These are phyloP conservation scores for Trapa incisa DNA, from an alignment of 345 rosid genomes.

Conservation along the genomic window DNA sequence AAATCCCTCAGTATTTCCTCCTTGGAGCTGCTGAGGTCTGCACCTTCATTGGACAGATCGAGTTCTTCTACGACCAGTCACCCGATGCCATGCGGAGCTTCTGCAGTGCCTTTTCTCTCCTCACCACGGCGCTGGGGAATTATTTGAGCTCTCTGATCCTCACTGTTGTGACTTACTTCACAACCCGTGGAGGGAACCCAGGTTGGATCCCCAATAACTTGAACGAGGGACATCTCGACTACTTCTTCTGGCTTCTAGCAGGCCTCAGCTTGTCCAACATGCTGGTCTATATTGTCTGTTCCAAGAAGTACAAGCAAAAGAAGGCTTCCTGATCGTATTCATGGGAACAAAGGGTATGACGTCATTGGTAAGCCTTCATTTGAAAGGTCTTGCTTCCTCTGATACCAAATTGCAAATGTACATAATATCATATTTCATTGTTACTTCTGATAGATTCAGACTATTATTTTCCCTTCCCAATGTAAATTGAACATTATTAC, in stretches of 20 bases:
- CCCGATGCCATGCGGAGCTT: constrained; percentile 93
- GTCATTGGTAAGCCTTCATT: neutral
- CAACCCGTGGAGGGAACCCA: constrained; percentile 39
- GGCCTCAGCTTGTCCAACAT: constrained; percentile 61
- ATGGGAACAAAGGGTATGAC: neutral
- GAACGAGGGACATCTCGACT: constrained; percentile 83
- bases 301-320: constrained; percentile 65
- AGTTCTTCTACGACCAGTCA: constrained; percentile 91
- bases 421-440: too few relatives aligned
- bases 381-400: too few relatives aligned
- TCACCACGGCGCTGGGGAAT: constrained; percentile 65
- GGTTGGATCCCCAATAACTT: constrained; percentile 94
- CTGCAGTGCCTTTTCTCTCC: constrained; percentile 65
- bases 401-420: too few relatives aligned
- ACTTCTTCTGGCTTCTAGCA: constrained; percentile 87
- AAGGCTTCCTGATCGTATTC: constrained; percentile 19
- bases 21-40: constrained; percentile 87
- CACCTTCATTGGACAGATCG: constrained; percentile 66
- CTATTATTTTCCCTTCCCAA: too few relatives aligned
- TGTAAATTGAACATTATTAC: too few relatives aligned
- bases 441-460: too few relatives aligned
- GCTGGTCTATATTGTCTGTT: constrained; percentile 49
- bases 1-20: constrained; percentile 76
- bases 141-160: constrained; percentile 79
- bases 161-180: constrained; percentile 56